phyloP scores from a whole-genome alignment of 202 grass and related monocot genomes.

The Eragrostis tef region DNA sequence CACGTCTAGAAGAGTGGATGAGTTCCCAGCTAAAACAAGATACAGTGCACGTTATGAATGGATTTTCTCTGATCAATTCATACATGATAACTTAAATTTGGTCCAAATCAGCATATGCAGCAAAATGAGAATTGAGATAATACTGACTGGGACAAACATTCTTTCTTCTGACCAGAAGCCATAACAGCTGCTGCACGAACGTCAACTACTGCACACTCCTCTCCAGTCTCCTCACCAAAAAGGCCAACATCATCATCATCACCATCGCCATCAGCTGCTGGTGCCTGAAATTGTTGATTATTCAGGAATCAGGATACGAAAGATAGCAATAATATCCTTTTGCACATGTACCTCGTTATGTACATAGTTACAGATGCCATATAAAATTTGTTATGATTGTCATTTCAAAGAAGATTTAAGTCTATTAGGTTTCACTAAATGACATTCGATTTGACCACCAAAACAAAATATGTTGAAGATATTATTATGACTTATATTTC shows the following conservation, averaged over 20 bases:
- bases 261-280: constrained; percentile 45
- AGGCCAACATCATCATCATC: constrained; percentile 57
- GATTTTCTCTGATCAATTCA: no score
- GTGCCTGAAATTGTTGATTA: constrained; percentile 43
- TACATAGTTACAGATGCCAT: neutral
- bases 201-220: constrained; percentile 34
- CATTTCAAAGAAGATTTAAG: no score
- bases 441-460: no score
- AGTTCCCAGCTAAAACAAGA: constrained; percentile 60
- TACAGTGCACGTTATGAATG: neutral
- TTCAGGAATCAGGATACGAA: neutral
- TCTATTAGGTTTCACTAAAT: no score
- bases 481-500: no score
- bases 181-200: constrained; percentile 63
- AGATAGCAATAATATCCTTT: neutral
- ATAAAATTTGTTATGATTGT: neutral
- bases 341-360: no score
- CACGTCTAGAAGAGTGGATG: constrained; percentile 78
- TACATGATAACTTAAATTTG: neutral
- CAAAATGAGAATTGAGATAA: neutral
- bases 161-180: constrained; percentile 69
- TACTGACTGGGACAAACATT: constrained; percentile 44
- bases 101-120: constrained; percentile 6
- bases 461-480: no score
- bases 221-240: constrained; percentile 76